Percentiles rank a stretch among this genome's conserved stretches.
phyloP scores from a whole-genome alignment of 805 yeast species.

The Cyberlindnera samutprakarnensis region DNA sequence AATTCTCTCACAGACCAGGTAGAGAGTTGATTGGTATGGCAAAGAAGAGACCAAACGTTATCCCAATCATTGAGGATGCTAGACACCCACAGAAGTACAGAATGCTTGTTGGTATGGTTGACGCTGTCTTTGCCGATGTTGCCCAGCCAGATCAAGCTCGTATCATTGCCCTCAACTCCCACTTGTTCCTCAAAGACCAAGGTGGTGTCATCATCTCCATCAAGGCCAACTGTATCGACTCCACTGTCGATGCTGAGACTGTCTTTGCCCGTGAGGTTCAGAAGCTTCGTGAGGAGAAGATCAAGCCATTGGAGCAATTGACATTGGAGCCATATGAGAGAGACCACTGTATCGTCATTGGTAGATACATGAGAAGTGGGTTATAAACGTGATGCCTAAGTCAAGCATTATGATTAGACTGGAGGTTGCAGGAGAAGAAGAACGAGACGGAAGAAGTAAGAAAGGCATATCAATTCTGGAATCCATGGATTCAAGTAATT shows the following conservation, averaged over 20 bases:
- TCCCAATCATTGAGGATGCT: slow-evolving; percentile 98
- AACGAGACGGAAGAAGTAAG: background rate
- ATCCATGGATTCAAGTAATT: background rate
- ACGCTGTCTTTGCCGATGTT: slow-evolving; percentile 97
- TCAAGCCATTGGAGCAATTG: slow-evolving; percentile 97
- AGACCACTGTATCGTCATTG: slow-evolving; percentile 98
- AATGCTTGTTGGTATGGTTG: slow-evolving; percentile 98
- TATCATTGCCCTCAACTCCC: slow-evolving; percentile 97
- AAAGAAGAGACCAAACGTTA: slow-evolving; percentile 98
- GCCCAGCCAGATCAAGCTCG: slow-evolving; percentile 99
- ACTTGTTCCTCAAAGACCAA: slow-evolving; percentile 94
- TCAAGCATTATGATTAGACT: too few species aligned
- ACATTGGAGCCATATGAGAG: slow-evolving; percentile 99
- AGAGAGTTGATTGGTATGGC: slow-evolving; percentile 99
- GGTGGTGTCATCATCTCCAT: slow-evolving; percentile 98
- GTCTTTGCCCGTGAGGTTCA: slow-evolving; percentile 99
- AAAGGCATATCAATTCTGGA: slow-evolving; percentile 1
- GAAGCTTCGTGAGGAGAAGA: slow-evolving; percentile 96
- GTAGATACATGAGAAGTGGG: slow-evolving; percentile 92
- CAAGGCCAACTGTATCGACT: slow-evolving; percentile 99
- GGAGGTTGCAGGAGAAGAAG: background rate
- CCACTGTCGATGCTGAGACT: slow-evolving; percentile 98
- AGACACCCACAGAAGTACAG: slow-evolving; percentile 99
- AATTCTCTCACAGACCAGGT: slow-evolving; percentile 99
- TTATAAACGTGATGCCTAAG: slow-evolving; percentile 24